Evolutionary conservation across 306 rosid genomes (phyloP).

Genomic region (Adenanthera pavonina): DNA sequence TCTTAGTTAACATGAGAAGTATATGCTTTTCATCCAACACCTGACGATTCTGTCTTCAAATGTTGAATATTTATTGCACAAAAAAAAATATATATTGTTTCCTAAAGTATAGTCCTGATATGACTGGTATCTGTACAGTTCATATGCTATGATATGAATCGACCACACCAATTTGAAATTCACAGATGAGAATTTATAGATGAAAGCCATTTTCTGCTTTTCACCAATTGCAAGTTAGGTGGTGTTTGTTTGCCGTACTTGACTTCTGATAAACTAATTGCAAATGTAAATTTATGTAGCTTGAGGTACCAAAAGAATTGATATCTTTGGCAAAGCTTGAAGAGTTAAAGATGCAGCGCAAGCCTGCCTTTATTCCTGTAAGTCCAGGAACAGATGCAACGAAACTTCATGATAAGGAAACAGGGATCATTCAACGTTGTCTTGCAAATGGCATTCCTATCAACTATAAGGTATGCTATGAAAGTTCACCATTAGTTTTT

Average conservation of each 20-base stretch:
- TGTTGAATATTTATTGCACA: slow-evolving; percentile 31
- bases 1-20: slow-evolving; percentile 14
- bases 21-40: not conserved
- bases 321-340: slow-evolving; percentile 69
- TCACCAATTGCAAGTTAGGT: slow-evolving; percentile 20
- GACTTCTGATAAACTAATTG: slow-evolving; percentile 37
- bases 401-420: slow-evolving; percentile 81
- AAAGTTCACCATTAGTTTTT: slow-evolving; percentile 31
- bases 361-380: slow-evolving; percentile 74
- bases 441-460: slow-evolving; percentile 92
- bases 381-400: slow-evolving; percentile 60
- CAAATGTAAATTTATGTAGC: slow-evolving; percentile 55
- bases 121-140: slow-evolving; percentile 21
- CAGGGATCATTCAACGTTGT: slow-evolving; percentile 81
- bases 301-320: slow-evolving; percentile 96
- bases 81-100: not conserved
- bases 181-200: slow-evolving; percentile 35
- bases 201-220: slow-evolving; percentile 27
- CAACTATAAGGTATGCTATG: slow-evolving; percentile 81
- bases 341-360: slow-evolving; percentile 67
- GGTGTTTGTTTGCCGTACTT: not conserved
- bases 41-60: slow-evolving; percentile 13
- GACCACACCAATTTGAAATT: slow-evolving; percentile 23
- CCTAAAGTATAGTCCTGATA: slow-evolving; percentile 15
- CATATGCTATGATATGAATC: slow-evolving; percentile 36